Evolutionary conservation across 306 rosid species (phyloP), one percentile per base, ranked within the genome.

Genomic region (Alnus glutinosa): DNA sequence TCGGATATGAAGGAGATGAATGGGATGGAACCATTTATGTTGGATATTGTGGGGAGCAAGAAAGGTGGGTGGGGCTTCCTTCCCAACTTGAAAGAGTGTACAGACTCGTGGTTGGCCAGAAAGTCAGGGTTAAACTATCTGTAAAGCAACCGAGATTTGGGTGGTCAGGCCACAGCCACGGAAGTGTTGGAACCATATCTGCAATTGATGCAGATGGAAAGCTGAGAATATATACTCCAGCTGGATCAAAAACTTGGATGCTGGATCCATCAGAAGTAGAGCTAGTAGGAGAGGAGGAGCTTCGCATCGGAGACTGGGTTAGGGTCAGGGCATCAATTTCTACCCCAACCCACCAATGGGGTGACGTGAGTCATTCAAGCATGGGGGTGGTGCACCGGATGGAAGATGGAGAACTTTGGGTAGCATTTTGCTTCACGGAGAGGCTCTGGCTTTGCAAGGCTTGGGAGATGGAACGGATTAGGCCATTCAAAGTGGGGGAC

Each of bases 321-420:
- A 85, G 85, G 85, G 99, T 95, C 48, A 95, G 82, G 79, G 58
- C 92, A 9, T 90, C 96, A 16, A 87, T 95, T 76, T 89, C 93
- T 70, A 95, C 92, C 64, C 99, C 98, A 71, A 88, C 93, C 72
- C 93, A 93, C 84, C 97, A 95, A 59, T 95, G 99, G 99, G 99
- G 99, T 54, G 99, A 93, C 85, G 99, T 91, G 87, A 93, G 81
- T 79, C 98, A 86, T 85, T 84, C 85, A 46, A 95, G 98, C 80
- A 10, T 92, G 1, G 99, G 99, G 14, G 96, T 95, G 67, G 98
- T 95, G 78, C 96, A 95, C 78, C 91, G 96, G 59, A 84, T 91
- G 96, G 99, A 91, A 86, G 90, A 83, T 42, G 96, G 88, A 47
- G 91, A 95, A 62, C 90, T 95, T 57, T 88, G 93, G 89, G 93